These are phyloP conservation scores for Gentiana macrophylla DNA, from an alignment of 257 asterid genomes.

Conservation along the genomic window DNA sequence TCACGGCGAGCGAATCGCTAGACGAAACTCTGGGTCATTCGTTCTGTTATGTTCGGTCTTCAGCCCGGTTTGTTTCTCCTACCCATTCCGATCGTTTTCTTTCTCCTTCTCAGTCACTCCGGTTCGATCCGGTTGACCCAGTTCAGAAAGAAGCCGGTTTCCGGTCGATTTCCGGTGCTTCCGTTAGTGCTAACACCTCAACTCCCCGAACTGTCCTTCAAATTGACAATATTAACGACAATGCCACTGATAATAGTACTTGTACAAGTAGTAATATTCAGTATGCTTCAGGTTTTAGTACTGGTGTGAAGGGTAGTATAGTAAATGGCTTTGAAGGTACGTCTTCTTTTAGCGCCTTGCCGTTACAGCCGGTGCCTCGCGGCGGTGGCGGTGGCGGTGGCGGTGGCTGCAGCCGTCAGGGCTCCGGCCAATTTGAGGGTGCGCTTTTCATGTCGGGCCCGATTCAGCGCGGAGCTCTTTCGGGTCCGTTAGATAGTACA, in stretches of 20 bases:
- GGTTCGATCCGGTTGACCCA: conserved; percentile 70
- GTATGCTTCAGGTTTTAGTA: conserved; percentile 23
- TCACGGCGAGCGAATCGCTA: conserved; percentile 49
- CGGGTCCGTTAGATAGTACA: conserved; percentile 66
- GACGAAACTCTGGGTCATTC: conserved; percentile 99
- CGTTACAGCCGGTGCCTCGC: conserved; percentile 84
- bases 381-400: conserved; percentile 51
- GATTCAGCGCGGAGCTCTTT: conserved; percentile 82
- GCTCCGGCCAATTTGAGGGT: conserved; percentile 66
- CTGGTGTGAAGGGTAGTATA: conserved; percentile 25
- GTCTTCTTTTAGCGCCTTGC: conserved; percentile 78
- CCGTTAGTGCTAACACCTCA: conserved; percentile 76
- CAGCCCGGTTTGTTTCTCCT: conserved; percentile 84
- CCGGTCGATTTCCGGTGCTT: conserved; percentile 90
- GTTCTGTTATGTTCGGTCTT: conserved; percentile 93
- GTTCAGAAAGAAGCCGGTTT: conserved; percentile 60
- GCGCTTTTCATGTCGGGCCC: conserved; percentile 96
- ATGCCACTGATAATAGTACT: conserved; percentile 23
- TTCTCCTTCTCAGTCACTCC: conserved; percentile 86
- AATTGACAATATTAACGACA: conserved; percentile 43
- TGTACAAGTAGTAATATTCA: neutral
- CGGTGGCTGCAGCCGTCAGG: conserved; percentile 27
- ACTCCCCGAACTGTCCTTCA: conserved; percentile 79
- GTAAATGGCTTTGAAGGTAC: conserved; percentile 86
- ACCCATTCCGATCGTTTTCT: conserved; percentile 80